Conservation (phyloP, 2,329 filamentous ascomycete species). For the Aspergillus ruber region DNA sequence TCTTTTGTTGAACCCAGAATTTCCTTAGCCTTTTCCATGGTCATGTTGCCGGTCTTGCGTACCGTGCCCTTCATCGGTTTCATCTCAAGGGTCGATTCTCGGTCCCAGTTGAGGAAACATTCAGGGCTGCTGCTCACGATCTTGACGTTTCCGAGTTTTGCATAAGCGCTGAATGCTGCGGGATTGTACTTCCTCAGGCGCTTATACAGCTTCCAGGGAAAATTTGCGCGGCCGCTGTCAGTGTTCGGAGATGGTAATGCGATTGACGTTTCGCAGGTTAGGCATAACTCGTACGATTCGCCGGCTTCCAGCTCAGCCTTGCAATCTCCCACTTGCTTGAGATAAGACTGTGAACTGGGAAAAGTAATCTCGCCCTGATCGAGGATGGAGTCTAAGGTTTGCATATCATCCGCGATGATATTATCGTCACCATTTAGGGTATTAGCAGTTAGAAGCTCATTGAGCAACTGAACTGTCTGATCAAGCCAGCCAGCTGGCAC, state of each 20-base stretch:
- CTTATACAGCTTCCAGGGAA: slow-evolving; percentile 66
- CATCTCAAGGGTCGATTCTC: slow-evolving; percentile 50
- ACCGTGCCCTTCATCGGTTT: slow-evolving; percentile 96
- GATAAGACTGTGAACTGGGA: slow-evolving; percentile 50
- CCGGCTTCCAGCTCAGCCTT: slow-evolving; percentile 67
- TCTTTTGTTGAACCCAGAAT: slow-evolving; percentile 80
- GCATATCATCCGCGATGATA: slow-evolving; percentile 8
- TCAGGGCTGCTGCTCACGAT: slow-evolving; percentile 82
- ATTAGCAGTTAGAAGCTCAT: slow-evolving; percentile 11
- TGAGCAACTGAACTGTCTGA: slow-evolving; percentile 20
- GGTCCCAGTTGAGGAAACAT: slow-evolving; percentile 70
- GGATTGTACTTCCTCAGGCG: slow-evolving; percentile 65
- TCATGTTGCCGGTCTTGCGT: slow-evolving; percentile 64
- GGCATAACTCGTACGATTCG: slow-evolving; percentile 78
- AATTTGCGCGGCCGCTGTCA: slow-evolving; percentile 20
- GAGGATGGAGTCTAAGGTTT: slow-evolving; percentile 26
- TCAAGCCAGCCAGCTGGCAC: slow-evolving; percentile 43
- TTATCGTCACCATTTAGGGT: slow-evolving; percentile 3
- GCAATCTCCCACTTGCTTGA: slow-evolving; percentile 60
- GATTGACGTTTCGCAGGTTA: slow-evolving; percentile 69
- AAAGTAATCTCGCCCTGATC: slow-evolving; percentile 22
- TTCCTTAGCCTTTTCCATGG: slow-evolving; percentile 62
- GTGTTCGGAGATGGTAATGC: slow-evolving; percentile 28
- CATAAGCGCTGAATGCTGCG: slow-evolving; percentile 77
- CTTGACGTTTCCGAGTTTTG: slow-evolving; percentile 63